Evolutionary conservation across 2,329 filamentous ascomycete genomes (phyloP).

Genomic region (Apiospora phragmitis): DNA sequence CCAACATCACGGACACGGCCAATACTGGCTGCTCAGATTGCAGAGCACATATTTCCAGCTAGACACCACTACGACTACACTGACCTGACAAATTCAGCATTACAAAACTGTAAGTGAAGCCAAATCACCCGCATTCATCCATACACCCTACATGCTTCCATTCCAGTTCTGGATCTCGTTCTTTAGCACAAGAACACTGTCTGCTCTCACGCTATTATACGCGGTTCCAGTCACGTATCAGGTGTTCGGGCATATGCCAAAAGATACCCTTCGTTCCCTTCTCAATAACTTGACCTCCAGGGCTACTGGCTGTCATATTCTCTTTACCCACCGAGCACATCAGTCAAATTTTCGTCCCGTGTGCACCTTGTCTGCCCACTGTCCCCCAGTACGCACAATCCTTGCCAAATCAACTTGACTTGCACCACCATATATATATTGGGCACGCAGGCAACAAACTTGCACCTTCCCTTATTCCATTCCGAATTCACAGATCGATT

Average conservation of each 20-base stretch:
- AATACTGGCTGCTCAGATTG: not conserved
- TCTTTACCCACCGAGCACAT: not conserved
- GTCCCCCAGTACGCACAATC: not conserved
- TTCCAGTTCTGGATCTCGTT: too few relatives aligned
- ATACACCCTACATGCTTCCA: not conserved
- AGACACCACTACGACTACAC: not conserved
- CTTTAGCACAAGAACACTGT: not conserved
- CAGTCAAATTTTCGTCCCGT: not conserved
- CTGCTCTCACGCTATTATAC: not conserved
- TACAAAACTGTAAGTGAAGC: not conserved
- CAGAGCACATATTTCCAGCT: not conserved
- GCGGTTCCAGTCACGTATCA: not conserved
- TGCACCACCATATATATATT: not conserved
- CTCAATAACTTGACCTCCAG: not conserved
- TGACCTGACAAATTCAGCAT: not conserved
- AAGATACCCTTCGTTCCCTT: not conserved
- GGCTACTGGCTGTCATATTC: not conserved
- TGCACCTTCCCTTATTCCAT: not conserved
- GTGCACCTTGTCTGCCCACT: not conserved
- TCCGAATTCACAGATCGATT: not conserved
- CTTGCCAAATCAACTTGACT: not conserved
- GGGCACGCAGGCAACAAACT: not conserved
- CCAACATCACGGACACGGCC: not conserved
- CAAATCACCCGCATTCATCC: not conserved
- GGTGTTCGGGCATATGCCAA: not conserved